phyloP scores from a whole-genome alignment of 2,329 filamentous ascomycete genomes.

The Pseudogymnoascus sp. region DNA sequence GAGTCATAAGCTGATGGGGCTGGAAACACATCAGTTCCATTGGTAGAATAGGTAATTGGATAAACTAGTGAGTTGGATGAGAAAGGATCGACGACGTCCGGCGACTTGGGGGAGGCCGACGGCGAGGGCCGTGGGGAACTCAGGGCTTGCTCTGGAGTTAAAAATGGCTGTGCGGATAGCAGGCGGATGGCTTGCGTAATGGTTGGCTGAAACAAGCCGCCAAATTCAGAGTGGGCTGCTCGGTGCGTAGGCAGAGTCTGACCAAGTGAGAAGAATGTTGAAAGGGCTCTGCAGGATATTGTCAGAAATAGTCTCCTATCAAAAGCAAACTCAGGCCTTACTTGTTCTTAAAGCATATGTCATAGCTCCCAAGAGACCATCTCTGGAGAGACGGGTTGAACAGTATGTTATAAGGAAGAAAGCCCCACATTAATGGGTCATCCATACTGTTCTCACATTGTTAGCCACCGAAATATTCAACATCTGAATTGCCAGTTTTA shows the following conservation, averaged over 20 bases:
- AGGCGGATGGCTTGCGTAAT: slow-evolving; percentile 78
- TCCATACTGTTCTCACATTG: slow-evolving; percentile 56
- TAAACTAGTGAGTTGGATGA: slow-evolving; percentile 31
- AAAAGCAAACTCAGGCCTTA: slow-evolving; percentile 32
- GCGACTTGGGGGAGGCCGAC: slow-evolving; percentile 14
- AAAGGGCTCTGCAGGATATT: slow-evolving; percentile 45
- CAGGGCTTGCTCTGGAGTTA: slow-evolving; percentile 8
- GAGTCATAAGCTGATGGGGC: slow-evolving; percentile 63
- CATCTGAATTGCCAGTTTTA: background rate
- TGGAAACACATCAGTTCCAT: slow-evolving; percentile 54
- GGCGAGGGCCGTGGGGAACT: slow-evolving; percentile 5
- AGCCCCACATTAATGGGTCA: slow-evolving; percentile 90
- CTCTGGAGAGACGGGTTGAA: slow-evolving; percentile 67
- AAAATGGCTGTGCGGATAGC: slow-evolving; percentile 54
- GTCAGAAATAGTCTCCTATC: background rate
- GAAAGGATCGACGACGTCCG: slow-evolving; percentile 44
- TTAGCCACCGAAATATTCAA: background rate
- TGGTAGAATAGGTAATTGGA: slow-evolving; percentile 51
- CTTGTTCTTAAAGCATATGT: slow-evolving; percentile 89
- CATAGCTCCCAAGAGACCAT: slow-evolving; percentile 87
- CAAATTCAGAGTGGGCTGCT: slow-evolving; percentile 61
- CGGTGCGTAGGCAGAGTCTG: slow-evolving; percentile 89
- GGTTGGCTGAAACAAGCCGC: slow-evolving; percentile 84
- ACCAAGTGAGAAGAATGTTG: slow-evolving; percentile 77
- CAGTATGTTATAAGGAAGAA: slow-evolving; percentile 66